These are phyloP conservation scores for Fusarium continuum DNA, from an alignment of 2,329 filamentous ascomycete genomes.

Conservation along the genomic window DNA sequence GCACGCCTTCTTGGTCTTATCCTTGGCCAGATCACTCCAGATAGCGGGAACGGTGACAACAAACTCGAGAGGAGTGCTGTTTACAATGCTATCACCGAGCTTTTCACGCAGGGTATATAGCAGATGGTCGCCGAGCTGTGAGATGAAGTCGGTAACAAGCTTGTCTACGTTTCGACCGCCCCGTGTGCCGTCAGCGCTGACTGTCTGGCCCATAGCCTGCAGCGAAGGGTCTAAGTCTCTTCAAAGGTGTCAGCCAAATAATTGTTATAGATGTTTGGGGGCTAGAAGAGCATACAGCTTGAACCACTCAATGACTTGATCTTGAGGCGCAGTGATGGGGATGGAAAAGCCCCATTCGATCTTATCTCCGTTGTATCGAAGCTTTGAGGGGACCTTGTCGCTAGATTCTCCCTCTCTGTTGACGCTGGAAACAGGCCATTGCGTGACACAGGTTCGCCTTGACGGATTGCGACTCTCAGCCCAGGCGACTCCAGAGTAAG, in stretches of 20 bases:
- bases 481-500: conserved; percentile 62
- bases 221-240: conserved; percentile 52
- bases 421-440: conserved; percentile 54
- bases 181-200: conserved; percentile 40
- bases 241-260: conserved; percentile 9
- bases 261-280: not conserved
- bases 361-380: conserved; percentile 50
- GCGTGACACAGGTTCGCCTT: conserved; percentile 49
- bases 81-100: conserved; percentile 54
- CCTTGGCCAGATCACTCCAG: conserved; percentile 63
- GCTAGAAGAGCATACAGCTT: conserved; percentile 57
- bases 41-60: conserved; percentile 65
- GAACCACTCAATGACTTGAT: conserved; percentile 57
- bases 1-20: conserved; percentile 58
- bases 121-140: conserved; percentile 55
- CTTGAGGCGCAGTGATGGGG: conserved; percentile 49
- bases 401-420: conserved; percentile 50
- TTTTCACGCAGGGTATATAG: conserved; percentile 54
- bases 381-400: conserved; percentile 58
- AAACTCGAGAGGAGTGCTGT: conserved; percentile 56
- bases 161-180: conserved; percentile 50
- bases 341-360: conserved; percentile 59
- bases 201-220: conserved; percentile 45
- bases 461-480: conserved; percentile 53
- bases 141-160: conserved; percentile 59